A percentile compares a stretch with the other conserved stretches of the same genome.
Conservation (phyloP, 495 filamentous ascomycete genomes). For the Terfezia boudieri region DNA sequence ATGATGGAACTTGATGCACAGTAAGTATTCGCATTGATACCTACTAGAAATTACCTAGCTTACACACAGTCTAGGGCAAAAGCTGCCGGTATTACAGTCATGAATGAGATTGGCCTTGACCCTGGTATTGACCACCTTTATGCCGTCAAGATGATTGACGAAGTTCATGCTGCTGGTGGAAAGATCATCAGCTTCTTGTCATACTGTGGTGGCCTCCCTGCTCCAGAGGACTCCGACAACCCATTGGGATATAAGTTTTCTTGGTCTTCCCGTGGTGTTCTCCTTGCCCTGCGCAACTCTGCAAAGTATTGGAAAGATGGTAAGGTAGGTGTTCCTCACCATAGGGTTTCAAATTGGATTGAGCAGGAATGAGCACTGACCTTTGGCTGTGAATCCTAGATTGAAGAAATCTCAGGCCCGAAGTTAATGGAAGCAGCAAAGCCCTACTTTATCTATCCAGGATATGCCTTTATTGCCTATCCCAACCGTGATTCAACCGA, state of each 20-base stretch:
- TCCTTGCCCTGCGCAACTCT: conserved; percentile 67
- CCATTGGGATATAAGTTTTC: conserved; percentile 94
- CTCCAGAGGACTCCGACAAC: conserved; percentile 68
- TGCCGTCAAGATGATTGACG: conserved; percentile 71
- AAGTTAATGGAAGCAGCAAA: conserved; percentile 74
- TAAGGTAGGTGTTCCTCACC: conserved; percentile 31
- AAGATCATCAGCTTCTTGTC: conserved; percentile 65
- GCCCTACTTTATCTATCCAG: conserved; percentile 77
- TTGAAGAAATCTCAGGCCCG: conserved; percentile 27
- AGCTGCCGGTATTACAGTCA: conserved; percentile 83
- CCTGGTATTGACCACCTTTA: conserved; percentile 56
- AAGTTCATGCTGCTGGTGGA: conserved; percentile 63
- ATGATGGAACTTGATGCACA: conserved; percentile 73
- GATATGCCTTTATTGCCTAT: conserved; percentile 80
- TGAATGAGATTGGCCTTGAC: conserved; percentile 88
- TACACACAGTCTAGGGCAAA: conserved; percentile 29
- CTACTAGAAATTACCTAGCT: not conserved
- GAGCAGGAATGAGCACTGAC: not conserved
- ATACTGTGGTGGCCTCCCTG: conserved; percentile 75
- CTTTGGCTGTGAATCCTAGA: not conserved
- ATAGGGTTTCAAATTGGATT: conserved; percentile 14
- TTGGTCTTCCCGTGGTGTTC: conserved; percentile 64
- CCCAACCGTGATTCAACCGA: conserved; percentile 76
- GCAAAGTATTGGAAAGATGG: conserved; percentile 68
- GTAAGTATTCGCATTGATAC: not conserved